These are phyloP conservation scores for Cordyceps cateniannulata DNA, from an alignment of 2,329 filamentous ascomycete genomes.

Conservation along the genomic window DNA sequence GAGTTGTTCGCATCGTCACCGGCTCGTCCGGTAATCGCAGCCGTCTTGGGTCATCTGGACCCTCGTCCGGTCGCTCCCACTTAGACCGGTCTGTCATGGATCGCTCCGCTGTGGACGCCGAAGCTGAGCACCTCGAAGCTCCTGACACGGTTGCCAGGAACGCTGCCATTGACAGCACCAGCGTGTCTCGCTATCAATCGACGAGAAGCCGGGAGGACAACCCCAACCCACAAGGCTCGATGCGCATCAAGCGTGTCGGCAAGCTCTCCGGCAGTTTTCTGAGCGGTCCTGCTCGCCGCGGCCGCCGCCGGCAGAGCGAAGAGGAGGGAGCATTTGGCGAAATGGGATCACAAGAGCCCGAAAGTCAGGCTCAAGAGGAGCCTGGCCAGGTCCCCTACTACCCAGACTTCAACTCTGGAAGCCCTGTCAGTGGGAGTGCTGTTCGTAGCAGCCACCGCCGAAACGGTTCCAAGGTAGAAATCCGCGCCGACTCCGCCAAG, in stretches of 20 bases:
- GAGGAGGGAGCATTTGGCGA: conserved; percentile 42
- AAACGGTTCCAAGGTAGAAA: conserved; percentile 31
- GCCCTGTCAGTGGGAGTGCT: conserved; percentile 46
- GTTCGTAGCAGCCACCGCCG: conserved; percentile 36
- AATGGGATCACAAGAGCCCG: conserved; percentile 19
- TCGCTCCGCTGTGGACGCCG: conserved; percentile 31
- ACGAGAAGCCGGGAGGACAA: conserved; percentile 55
- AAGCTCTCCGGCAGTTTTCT: conserved; percentile 72
- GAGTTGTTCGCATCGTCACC: conserved; percentile 49
- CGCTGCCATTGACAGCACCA: conserved; percentile 42
- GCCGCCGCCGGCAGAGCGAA: conserved; percentile 60
- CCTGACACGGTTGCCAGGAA: conserved; percentile 44
- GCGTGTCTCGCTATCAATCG: conserved; percentile 46
- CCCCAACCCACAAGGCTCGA: conserved; percentile 60
- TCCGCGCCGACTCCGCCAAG: conserved; percentile 26
- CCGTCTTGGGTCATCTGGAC: conserved; percentile 29
- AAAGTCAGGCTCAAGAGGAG: conserved; percentile 37
- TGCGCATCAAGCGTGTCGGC: conserved; percentile 70
- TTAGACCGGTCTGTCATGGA: conserved; percentile 28
- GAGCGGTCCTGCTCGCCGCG: conserved; percentile 72
- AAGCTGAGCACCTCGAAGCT: conserved; percentile 41
- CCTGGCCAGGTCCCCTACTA: conserved; percentile 17
- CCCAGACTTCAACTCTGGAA: conserved; percentile 48
- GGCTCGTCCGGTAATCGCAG: conserved; percentile 43
- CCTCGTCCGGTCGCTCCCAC: conserved; percentile 30